A percentile compares a stretch with the other conserved stretches of the same genome.
phyloP scores from a whole-genome alignment of 208 protist genomes.

The Trypanosoma avium region DNA sequence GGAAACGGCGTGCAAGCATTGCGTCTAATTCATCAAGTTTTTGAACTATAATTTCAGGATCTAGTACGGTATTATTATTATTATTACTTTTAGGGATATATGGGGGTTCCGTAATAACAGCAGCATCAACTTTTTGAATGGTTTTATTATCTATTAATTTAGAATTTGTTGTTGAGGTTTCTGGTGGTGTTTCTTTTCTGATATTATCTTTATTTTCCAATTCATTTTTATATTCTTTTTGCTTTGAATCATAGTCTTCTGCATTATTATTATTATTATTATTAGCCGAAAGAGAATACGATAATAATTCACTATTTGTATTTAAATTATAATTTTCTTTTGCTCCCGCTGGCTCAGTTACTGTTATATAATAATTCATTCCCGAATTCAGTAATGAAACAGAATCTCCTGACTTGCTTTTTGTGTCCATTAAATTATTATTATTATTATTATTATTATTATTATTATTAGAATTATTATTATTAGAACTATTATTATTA shows the following conservation, averaged over 20 bases:
- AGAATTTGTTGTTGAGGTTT: not conserved
- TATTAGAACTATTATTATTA: not conserved
- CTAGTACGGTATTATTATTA: not conserved
- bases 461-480: not conserved
- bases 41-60: not conserved
- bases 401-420: not conserved
- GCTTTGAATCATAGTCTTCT: no score
- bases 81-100: no score
- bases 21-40: conserved; percentile 1
- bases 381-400: not conserved
- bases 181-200: not conserved
- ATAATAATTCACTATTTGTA: no score
- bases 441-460: not conserved
- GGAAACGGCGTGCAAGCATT: conserved; percentile 7
- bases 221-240: no score
- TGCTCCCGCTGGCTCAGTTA: no score
- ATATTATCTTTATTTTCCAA: no score
- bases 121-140: not conserved
- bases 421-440: not conserved
- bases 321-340: no score
- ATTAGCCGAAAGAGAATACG: no score
- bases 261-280: no score
- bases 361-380: no score
- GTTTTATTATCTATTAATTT: not conserved
- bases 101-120: no score